A percentile compares a stretch with the other conserved stretches of the same genome.
phyloP scores from a whole-genome alignment of 2,329 filamentous ascomycete genomes.

The Aspergillus tamarii region DNA sequence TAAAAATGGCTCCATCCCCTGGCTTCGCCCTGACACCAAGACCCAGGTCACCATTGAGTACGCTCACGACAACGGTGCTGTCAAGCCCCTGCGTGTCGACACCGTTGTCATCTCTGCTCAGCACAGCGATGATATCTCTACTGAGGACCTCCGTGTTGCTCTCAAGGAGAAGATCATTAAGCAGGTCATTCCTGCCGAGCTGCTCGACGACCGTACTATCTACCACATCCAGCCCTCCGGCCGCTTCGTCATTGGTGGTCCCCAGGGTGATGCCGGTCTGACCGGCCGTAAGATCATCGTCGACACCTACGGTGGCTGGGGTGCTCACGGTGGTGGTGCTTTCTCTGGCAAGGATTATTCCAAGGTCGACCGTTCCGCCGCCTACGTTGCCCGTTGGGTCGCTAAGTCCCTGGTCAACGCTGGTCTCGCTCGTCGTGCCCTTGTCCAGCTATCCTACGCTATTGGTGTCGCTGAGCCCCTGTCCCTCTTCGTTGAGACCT shows the following conservation, averaged over 20 bases:
- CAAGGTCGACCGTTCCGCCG: constrained; percentile 98
- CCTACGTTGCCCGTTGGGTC: constrained; percentile 97
- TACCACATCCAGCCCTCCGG: constrained; percentile 99
- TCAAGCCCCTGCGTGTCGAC: constrained; percentile 89
- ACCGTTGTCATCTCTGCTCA: constrained; percentile 96
- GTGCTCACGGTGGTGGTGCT: constrained; percentile 98
- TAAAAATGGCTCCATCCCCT: constrained; percentile 82
- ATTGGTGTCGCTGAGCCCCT: constrained; percentile 98
- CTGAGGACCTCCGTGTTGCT: constrained; percentile 89
- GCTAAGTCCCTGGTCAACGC: constrained; percentile 95
- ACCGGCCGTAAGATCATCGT: constrained; percentile 99
- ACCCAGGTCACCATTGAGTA: constrained; percentile 99
- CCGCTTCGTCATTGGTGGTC: constrained; percentile 98
- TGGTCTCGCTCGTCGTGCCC: constrained; percentile 84
- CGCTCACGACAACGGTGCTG: constrained; percentile 88
- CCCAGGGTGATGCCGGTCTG: constrained; percentile 97
- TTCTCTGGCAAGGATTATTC: constrained; percentile 99
- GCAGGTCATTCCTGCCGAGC: constrained; percentile 87
- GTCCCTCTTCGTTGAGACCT: constrained; percentile 96
- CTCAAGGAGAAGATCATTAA: constrained; percentile 98
- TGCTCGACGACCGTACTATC: constrained; percentile 88
- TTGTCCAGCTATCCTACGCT: constrained; percentile 98
- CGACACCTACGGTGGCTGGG: constrained; percentile 99
- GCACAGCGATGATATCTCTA: constrained; percentile 85
- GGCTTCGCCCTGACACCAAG: constrained; percentile 98